phyloP scores from a whole-genome alignment of 2,329 filamentous ascomycete species.

The Nothophoma quercina region DNA sequence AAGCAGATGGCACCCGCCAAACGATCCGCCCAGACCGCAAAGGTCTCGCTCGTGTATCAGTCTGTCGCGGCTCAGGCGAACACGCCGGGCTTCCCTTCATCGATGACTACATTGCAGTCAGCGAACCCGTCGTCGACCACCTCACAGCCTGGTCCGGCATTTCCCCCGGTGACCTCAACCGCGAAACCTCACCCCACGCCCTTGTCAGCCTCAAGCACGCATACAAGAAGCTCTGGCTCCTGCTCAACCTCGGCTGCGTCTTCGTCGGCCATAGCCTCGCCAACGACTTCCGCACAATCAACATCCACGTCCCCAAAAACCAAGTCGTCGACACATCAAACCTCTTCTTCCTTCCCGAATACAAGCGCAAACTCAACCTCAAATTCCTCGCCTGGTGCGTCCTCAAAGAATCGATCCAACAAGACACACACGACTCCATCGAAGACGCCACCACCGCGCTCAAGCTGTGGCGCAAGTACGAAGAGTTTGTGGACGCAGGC shows the following conservation, averaged over 20 bases:
- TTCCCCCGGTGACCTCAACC: slow-evolving; percentile 82
- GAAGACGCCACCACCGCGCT: slow-evolving; percentile 93
- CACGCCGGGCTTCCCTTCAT: slow-evolving; percentile 88
- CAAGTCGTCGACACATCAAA: slow-evolving; percentile 96
- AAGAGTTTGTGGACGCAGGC: slow-evolving; percentile 87
- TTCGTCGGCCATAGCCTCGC: slow-evolving; percentile 94
- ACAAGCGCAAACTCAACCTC: slow-evolving; percentile 85
- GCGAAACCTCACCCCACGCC: slow-evolving; percentile 78
- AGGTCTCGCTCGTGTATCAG: slow-evolving; percentile 90
- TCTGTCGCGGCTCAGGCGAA: slow-evolving; percentile 80
- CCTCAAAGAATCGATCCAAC: slow-evolving; percentile 92
- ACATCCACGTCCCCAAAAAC: slow-evolving; percentile 88
- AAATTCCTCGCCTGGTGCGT: slow-evolving; percentile 89
- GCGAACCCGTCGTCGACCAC: slow-evolving; percentile 92
- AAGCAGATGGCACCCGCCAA: slow-evolving; percentile 89
- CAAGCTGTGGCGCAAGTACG: slow-evolving; percentile 86
- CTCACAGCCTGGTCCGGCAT: slow-evolving; percentile 95
- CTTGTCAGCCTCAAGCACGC: slow-evolving; percentile 87
- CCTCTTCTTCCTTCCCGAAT: slow-evolving; percentile 82
- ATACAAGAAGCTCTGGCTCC: slow-evolving; percentile 97
- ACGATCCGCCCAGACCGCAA: slow-evolving; percentile 91
- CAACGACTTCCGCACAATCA: slow-evolving; percentile 97
- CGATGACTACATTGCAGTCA: slow-evolving; percentile 94
- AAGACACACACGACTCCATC: slow-evolving; percentile 91
- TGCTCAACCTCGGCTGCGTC: slow-evolving; percentile 90